Conservation (phyloP, 2,329 filamentous ascomycete genomes). For the Colletotrichum sp. region DNA sequence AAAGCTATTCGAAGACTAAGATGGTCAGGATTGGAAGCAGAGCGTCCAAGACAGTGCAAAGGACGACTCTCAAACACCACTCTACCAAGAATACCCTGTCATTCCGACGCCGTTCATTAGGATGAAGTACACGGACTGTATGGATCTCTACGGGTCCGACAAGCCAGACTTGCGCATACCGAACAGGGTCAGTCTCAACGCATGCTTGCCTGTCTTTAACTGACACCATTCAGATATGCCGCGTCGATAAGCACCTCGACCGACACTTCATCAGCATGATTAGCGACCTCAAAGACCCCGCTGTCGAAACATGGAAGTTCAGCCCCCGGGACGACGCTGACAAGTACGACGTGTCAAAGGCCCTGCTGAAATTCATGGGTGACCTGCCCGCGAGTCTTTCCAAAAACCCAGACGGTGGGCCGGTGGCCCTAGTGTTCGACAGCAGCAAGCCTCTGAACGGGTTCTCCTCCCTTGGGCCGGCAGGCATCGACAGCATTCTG, state of each 20-base stretch:
- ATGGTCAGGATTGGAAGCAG: slow-evolving; percentile 3
- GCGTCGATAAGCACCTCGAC: slow-evolving; percentile 68
- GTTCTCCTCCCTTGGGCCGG: slow-evolving; percentile 72
- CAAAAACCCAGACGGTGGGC: slow-evolving; percentile 76
- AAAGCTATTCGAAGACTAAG: neutral
- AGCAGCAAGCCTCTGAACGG: slow-evolving; percentile 75
- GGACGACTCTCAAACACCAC: neutral
- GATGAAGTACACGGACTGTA: slow-evolving; percentile 77
- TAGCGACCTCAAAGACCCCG: slow-evolving; percentile 68
- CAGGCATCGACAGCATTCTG: slow-evolving; percentile 31
- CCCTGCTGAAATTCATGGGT: slow-evolving; percentile 75
- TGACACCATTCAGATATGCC: slow-evolving; percentile 59
- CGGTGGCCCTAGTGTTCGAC: slow-evolving; percentile 80
- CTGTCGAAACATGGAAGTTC: slow-evolving; percentile 78
- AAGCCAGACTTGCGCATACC: slow-evolving; percentile 88
- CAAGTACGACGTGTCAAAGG: slow-evolving; percentile 58
- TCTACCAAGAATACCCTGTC: slow-evolving; percentile 25
- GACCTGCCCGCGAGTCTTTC: slow-evolving; percentile 62
- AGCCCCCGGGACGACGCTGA: slow-evolving; percentile 55
- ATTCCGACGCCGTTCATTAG: slow-evolving; percentile 52
- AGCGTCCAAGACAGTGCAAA: slow-evolving; percentile 8
- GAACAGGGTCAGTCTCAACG: slow-evolving; percentile 55
- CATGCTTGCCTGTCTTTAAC: neutral
- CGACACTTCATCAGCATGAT: slow-evolving; percentile 76
- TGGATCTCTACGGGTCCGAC: slow-evolving; percentile 83